Conservation (phyloP, 116 monocot genomes). For the Papilionanthe hybrid region DNA sequence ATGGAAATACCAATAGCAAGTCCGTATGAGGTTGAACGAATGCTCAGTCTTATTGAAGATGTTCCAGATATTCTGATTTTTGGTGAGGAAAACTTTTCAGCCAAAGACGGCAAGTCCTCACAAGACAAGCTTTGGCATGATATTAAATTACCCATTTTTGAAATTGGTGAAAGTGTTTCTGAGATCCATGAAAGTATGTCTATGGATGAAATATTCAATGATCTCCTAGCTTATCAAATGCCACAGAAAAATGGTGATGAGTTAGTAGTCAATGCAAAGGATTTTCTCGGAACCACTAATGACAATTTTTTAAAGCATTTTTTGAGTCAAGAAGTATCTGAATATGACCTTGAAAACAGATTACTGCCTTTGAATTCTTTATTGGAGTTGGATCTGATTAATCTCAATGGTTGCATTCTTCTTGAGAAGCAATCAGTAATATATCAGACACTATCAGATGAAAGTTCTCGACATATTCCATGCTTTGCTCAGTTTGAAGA, state of each 20-base stretch:
- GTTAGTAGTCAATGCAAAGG: constrained; percentile 25
- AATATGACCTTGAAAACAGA: constrained; percentile 23
- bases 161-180: constrained; percentile 40
- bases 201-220: constrained; percentile 32
- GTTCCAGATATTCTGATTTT: constrained; percentile 18
- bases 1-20: constrained; percentile 30
- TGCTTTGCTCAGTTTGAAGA: constrained; percentile 56
- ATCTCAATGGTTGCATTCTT: constrained; percentile 34
- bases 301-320: constrained; percentile 31
- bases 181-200: constrained; percentile 28
- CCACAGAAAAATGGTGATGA: constrained; percentile 24
- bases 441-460: constrained; percentile 36
- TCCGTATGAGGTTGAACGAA: constrained; percentile 36
- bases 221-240: constrained; percentile 34
- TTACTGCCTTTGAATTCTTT: constrained; percentile 35
- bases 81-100: constrained; percentile 12
- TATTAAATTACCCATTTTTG: constrained; percentile 46
- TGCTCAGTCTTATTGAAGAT: constrained; percentile 41
- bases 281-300: constrained; percentile 27
- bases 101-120: constrained; percentile 18
- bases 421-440: constrained; percentile 43
- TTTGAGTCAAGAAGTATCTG: constrained; percentile 16
- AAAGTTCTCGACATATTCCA: constrained; percentile 35
- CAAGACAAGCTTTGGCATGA: constrained; percentile 9
- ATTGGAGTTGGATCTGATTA: constrained; percentile 55